Conservation (phyloP, 148 eudicot species). For the Vaccinium corymbosum region DNA sequence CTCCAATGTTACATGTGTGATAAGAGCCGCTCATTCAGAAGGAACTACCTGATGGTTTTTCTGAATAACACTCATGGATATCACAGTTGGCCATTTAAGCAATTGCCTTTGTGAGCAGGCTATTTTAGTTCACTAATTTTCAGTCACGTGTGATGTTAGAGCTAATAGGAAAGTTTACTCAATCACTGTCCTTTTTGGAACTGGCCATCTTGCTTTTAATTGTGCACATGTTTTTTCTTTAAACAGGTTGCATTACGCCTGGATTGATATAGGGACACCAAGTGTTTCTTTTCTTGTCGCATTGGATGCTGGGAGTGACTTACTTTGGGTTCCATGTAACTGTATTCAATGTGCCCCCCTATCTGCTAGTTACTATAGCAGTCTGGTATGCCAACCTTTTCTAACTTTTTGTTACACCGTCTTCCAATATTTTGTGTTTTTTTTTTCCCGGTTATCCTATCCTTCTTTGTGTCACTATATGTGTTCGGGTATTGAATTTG, state of each 20-base stretch:
- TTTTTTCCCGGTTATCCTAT: neutral
- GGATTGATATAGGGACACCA: conserved; percentile 94
- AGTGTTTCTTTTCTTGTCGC: conserved; percentile 82
- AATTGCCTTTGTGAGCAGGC: neutral
- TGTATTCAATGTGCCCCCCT: conserved; percentile 92
- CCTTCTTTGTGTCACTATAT: neutral
- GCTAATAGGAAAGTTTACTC: conserved; percentile 1
- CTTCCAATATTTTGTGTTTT: neutral
- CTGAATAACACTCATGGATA: neutral
- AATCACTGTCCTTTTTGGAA: neutral
- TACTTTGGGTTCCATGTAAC: conserved; percentile 92
- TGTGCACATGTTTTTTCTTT: neutral
- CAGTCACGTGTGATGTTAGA: neutral
- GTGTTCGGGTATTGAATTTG: neutral
- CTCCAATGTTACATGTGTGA: neutral
- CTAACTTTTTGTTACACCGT: neutral
- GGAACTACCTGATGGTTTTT: neutral
- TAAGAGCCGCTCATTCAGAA: neutral
- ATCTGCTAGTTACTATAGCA: conserved; percentile 56
- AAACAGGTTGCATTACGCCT: conserved; percentile 84
- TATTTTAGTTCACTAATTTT: neutral
- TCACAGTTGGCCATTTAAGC: neutral
- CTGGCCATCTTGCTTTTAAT: neutral
- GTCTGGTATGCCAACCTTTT: conserved; percentile 48
- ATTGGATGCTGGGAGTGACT: conserved; percentile 88